A percentile compares a stretch with the other conserved stretches of the same genome.
Conservation (phyloP, 2,329 filamentous ascomycete species). For the Xylariaceae sp. region DNA sequence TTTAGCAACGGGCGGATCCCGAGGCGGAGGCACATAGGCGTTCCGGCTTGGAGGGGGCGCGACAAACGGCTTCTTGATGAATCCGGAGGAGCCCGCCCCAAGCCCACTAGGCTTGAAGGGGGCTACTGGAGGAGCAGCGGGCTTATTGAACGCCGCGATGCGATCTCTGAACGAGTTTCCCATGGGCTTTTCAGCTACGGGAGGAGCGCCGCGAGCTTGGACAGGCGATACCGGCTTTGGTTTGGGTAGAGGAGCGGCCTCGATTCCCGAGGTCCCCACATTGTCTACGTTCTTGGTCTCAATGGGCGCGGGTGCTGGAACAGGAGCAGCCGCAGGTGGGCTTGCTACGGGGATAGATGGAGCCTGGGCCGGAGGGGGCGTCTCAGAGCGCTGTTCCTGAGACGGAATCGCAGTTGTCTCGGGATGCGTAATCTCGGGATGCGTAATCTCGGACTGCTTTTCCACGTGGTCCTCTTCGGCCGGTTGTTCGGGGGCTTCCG, state of each 20-base stretch:
- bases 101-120: constrained; percentile 77
- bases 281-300: constrained; percentile 29
- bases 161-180: constrained; percentile 84
- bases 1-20: constrained; percentile 65
- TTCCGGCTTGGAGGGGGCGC: constrained; percentile 90
- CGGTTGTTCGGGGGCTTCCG: constrained; percentile 22
- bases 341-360: constrained; percentile 29
- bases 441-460: constrained; percentile 11
- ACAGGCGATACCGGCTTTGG: constrained; percentile 31
- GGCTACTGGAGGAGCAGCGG: constrained; percentile 76
- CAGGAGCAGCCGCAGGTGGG: constrained; percentile 34
- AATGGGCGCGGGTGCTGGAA: constrained; percentile 32
- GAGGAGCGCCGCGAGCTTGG: constrained; percentile 56
- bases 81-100: constrained; percentile 54
- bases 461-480: constrained; percentile 20
- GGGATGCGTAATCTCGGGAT: constrained; percentile 26
- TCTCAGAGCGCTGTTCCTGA: constrained; percentile 26
- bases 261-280: constrained; percentile 35
- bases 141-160: constrained; percentile 94
- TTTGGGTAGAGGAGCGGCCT: constrained; percentile 29
- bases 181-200: constrained; percentile 66
- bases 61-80: constrained; percentile 96
- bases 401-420: constrained; percentile 28
- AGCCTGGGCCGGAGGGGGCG: constrained; percentile 26
- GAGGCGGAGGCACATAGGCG: constrained; percentile 75